Percentiles rank a stretch among this genome's conserved stretches.
These are phyloP conservation scores for Chaetomium globosum DNA, from an alignment of 2,329 filamentous ascomycete species.

Conservation along the genomic window DNA sequence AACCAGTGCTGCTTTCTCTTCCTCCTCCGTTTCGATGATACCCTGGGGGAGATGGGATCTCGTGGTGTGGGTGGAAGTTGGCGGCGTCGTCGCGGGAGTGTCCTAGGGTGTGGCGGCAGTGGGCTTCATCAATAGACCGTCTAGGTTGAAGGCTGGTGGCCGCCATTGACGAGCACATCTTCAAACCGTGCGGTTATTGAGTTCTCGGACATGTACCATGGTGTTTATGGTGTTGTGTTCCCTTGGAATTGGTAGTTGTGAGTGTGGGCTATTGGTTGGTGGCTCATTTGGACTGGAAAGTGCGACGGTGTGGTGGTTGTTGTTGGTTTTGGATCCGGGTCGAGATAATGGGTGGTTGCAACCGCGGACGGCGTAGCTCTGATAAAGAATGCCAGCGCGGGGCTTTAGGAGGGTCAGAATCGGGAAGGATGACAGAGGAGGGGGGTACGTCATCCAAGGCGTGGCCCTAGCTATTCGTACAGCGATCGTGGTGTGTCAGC, in stretches of 20 bases:
- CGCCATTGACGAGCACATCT: constrained; percentile 19
- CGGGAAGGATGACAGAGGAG: constrained; percentile 23
- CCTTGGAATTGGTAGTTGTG: background rate
- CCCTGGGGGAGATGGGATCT: constrained; percentile 37
- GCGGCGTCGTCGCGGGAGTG: constrained; percentile 15
- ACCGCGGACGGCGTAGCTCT: constrained; percentile 21
- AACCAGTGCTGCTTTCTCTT: constrained; percentile 55
- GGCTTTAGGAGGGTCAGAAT: constrained; percentile 30
- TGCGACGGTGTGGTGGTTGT: constrained; percentile 21
- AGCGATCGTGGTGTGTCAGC: constrained; percentile 26
- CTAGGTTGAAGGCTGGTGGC: constrained; percentile 23
- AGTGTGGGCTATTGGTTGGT: background rate
- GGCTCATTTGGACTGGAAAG: constrained; percentile 30
- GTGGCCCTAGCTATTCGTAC: constrained; percentile 34
- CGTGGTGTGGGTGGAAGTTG: constrained; percentile 24
- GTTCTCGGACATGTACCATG: constrained; percentile 32
- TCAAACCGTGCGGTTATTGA: constrained; percentile 26
- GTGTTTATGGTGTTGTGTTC: constrained; percentile 17
- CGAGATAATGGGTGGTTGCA: constrained; percentile 13
- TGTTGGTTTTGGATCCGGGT: constrained; percentile 8
- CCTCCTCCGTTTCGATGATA: constrained; percentile 37
- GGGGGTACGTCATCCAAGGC: constrained; percentile 36
- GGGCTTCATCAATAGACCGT: constrained; percentile 29
- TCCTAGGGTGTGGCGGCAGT: constrained; percentile 21
- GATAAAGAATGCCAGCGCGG: constrained; percentile 30